Evolutionary conservation across 306 rosid species (phyloP).

Genomic region (Lathyrus aphaca): DNA sequence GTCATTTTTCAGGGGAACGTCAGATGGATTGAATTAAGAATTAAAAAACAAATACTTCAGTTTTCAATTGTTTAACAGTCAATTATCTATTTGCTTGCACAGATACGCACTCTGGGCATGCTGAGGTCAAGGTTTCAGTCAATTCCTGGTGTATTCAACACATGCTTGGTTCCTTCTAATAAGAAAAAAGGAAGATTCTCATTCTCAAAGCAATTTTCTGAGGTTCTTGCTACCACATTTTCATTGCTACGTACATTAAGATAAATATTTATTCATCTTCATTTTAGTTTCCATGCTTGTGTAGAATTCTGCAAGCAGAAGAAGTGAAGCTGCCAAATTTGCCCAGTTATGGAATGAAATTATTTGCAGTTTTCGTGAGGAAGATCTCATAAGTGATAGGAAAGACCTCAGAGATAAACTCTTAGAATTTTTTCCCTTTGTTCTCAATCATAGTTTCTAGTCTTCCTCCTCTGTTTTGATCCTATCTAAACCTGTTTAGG

Average conservation of each 20-base stretch:
- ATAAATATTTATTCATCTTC: constrained; percentile 25
- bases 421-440: constrained; percentile 25
- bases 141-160: constrained; percentile 88
- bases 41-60: constrained; percentile 9
- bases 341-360: constrained; percentile 98
- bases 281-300: constrained; percentile 40
- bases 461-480: constrained; percentile 37
- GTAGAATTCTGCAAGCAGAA: constrained; percentile 80
- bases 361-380: constrained; percentile 96
- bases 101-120: constrained; percentile 94
- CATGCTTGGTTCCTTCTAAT: constrained; percentile 89
- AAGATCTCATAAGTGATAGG: constrained; percentile 92
- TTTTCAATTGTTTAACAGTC: constrained; percentile 26
- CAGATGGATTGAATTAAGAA: constrained; percentile 22
- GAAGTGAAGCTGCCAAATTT: constrained; percentile 96
- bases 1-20: constrained; percentile 26
- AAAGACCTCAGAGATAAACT: constrained; percentile 50
- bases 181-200: constrained; percentile 69
- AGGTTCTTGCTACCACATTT: constrained; percentile 61
- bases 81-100: constrained; percentile 38
- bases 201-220: constrained; percentile 69
- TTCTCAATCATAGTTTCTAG: constrained; percentile 31
- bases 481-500: constrained; percentile 28
- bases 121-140: constrained; percentile 91
- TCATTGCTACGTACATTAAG: constrained; percentile 27